Evolutionary conservation across 441 rosid species (phyloP), one percentile per base, ranked within the genome.

Genomic region (Daphne laureola): DNA sequence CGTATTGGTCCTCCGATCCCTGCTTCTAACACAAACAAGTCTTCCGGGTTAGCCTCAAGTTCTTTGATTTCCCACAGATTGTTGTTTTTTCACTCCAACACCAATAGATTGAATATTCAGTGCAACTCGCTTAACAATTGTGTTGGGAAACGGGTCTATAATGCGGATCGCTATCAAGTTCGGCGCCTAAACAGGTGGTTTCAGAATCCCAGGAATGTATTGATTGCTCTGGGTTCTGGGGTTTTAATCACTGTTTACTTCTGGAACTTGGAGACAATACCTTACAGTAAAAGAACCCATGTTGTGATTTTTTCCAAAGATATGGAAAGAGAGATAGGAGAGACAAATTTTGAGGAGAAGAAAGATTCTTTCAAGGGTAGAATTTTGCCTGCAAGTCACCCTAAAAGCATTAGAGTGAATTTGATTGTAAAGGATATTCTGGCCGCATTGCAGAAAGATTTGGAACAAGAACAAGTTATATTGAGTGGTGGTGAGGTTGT

Each of bases 401-500:
- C 93, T 1, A 91, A 85, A 56, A 93, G 97, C 64, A 57, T 93
- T 14, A 72, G 93, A 65, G 78, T 87, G 46, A 77, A 86, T 49
- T 52, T 80, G 71, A 87, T 87, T 49, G 75, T 93, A 0, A 75
- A 87, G 46, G 82, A 93, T 7, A 66, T 93, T 0, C 73, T 90
- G 47, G 87, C 79, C 57, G 84, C 96, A 17, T 73, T 93, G 75
- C 79, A 90, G 61, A 80, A 83, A 67, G 96, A 95, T 57, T 73
- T 87, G 70, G 75, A 71, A 46, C 72, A 75, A 8, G 92, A 89
- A 65, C 74, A 63, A 14, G 77, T 53, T n/a, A n/a, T n/a, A n/a
- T n/a, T n/a, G n/a, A n/a, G 17, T 89, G 98, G 96, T 13, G 98
- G 89, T 53, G 93, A 89, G 68, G 40, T 93, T 69, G 87, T 89